These are phyloP conservation scores for Paecilomyces formosus DNA, from an alignment of 2,329 filamentous ascomycete genomes.

Conservation along the genomic window DNA sequence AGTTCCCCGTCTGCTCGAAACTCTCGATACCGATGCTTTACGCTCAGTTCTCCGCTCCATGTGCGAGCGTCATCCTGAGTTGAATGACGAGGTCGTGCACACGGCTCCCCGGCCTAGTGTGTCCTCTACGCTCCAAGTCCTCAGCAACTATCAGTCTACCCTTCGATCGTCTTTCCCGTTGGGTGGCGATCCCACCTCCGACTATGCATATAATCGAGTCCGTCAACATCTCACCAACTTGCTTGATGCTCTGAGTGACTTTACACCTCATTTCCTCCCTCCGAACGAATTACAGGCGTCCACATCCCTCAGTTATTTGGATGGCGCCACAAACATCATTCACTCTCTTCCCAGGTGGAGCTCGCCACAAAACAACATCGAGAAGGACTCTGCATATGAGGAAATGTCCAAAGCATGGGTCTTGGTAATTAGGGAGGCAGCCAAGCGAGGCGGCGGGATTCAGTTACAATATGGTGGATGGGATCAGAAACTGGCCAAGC, in stretches of 20 bases:
- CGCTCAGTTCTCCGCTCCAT: slow-evolving; percentile 82
- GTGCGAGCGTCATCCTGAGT: slow-evolving; percentile 80
- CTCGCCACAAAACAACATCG: slow-evolving; percentile 76
- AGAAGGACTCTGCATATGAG: slow-evolving; percentile 93
- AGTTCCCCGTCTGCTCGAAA: slow-evolving; percentile 79
- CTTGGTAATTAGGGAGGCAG: slow-evolving; percentile 80
- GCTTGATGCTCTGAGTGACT: slow-evolving; percentile 84
- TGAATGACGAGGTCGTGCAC: slow-evolving; percentile 75
- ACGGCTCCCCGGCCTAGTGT: slow-evolving; percentile 84
- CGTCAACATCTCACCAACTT: slow-evolving; percentile 72
- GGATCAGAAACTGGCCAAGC: slow-evolving; percentile 80
- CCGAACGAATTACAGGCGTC: slow-evolving; percentile 81
- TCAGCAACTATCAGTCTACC: slow-evolving; percentile 71
- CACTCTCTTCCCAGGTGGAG: slow-evolving; percentile 89
- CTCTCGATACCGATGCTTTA: slow-evolving; percentile 76
- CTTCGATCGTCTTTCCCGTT: slow-evolving; percentile 76
- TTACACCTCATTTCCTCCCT: slow-evolving; percentile 90
- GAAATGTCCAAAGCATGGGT: slow-evolving; percentile 93
- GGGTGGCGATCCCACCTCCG: slow-evolving; percentile 73
- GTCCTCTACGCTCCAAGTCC: slow-evolving; percentile 67
- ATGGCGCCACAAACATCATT: slow-evolving; percentile 82
- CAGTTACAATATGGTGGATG: slow-evolving; percentile 82
- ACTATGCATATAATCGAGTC: slow-evolving; percentile 93
- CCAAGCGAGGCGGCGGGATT: slow-evolving; percentile 85
- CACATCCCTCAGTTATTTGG: slow-evolving; percentile 76